phyloP scores from a whole-genome alignment of 2,329 filamentous ascomycete species.

The Trichocomaceae sp. region DNA sequence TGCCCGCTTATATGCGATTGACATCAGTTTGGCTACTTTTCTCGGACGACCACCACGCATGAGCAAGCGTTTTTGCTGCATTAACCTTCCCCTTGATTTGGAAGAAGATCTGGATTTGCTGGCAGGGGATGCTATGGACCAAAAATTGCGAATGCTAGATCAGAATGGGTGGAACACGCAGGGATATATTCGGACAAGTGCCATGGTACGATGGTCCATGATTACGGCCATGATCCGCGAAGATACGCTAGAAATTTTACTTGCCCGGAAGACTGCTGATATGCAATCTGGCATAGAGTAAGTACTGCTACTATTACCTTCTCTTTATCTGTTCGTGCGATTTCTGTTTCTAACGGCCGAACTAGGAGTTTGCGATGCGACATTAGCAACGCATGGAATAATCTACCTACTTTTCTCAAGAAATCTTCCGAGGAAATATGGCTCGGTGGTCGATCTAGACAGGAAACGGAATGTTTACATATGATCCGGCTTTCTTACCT shows the following conservation, averaged over 20 bases:
- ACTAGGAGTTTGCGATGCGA: background rate
- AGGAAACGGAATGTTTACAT: background rate
- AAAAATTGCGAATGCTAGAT: no score
- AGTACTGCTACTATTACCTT: background rate
- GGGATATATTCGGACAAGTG: background rate
- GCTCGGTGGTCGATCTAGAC: background rate
- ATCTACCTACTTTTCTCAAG: background rate
- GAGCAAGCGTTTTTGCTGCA: background rate
- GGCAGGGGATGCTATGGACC: no score
- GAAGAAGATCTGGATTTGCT: no score
- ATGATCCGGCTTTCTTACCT: background rate
- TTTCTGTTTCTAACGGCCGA: no score
- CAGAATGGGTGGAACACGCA: background rate
- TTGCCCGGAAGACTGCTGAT: background rate
- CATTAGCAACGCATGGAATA: no score
- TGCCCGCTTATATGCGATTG: background rate
- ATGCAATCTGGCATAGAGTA: background rate
- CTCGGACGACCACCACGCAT: background rate
- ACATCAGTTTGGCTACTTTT: constrained; percentile 1
- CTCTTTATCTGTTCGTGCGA: no score
- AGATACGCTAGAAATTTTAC: background rate
- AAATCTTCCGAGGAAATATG: background rate
- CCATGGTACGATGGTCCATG: background rate
- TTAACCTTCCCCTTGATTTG: background rate
- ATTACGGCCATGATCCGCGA: background rate